Conservation (phyloP, 2,329 filamentous ascomycete genomes). For the Penicillium sp. region DNA sequence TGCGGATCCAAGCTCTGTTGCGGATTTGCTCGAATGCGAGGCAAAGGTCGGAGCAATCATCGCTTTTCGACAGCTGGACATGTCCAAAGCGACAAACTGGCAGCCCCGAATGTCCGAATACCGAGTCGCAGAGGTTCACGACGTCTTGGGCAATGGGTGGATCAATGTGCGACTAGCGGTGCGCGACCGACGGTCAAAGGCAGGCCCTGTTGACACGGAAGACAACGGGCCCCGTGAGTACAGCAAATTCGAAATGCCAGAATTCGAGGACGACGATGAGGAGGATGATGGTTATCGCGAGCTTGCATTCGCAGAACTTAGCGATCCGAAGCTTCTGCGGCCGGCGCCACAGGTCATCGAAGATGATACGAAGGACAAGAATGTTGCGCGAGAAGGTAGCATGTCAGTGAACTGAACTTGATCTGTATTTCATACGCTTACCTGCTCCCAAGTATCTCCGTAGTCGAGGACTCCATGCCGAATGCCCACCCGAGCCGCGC, state of each 20-base stretch:
- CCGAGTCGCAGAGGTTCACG: constrained; percentile 61
- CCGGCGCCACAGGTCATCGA: constrained; percentile 28
- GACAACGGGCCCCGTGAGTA: constrained; percentile 68
- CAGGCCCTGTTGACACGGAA: constrained; percentile 51
- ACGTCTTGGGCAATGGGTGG: constrained; percentile 48
- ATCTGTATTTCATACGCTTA: constrained; percentile 27
- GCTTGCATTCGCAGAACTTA: constrained; percentile 58
- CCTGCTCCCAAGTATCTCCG: constrained; percentile 27
- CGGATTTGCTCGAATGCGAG: constrained; percentile 38
- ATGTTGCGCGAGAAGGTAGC: constrained; percentile 28
- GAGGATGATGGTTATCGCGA: constrained; percentile 58
- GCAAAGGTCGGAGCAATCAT: constrained; percentile 39
- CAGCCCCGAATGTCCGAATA: constrained; percentile 49
- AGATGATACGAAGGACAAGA: constrained; percentile 8
- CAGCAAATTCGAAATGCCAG: constrained; percentile 69
- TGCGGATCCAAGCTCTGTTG: constrained; percentile 60
- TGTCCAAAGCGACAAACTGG: constrained; percentile 46
- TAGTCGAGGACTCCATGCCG: constrained; percentile 25
- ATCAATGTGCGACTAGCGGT: constrained; percentile 63
- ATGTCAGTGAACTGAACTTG: constrained; percentile 38
- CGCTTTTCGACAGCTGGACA: constrained; percentile 45
- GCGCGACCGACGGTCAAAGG: constrained; percentile 61
- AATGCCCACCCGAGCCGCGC: constrained; percentile 10
- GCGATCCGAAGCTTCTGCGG: constrained; percentile 62
- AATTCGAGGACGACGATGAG: constrained; percentile 55